Evolutionary conservation across 768 basidiomycete genomes (phyloP), one percentile per base, ranked within the genome.

Genomic region (Rhizopogon rudus): DNA sequence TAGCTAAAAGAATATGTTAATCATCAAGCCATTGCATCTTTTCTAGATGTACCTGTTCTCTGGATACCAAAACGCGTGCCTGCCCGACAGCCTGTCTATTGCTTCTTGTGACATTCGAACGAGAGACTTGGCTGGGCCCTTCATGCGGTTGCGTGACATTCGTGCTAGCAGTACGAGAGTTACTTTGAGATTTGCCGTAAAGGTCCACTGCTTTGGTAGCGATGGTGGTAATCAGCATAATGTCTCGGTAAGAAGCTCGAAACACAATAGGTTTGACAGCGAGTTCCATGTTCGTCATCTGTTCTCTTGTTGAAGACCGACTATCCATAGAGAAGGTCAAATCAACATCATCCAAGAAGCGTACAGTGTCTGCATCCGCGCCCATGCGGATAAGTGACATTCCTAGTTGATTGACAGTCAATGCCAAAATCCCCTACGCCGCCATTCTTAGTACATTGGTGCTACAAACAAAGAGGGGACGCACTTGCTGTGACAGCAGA

Each of bases 331-430:
- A 88, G 43, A 96, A 77, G 0, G 93, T 90, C 45, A 96, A 64
- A 67, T 97, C 92, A 50, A 97, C 76, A 57, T 98, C 90, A 66
- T 99, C 97, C 60, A 99, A 76, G 73, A 99, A 93, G 44, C 92
- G 84, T 49, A 95, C 93, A 46, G 81, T 85, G 59, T 98, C 95
- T 0, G 83, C 76, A 44, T 82, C 77, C 59, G 80, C 80, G 59
- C 91, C 91, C 94, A 99, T 98, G 29, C 81, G 80, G 57, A 86
- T 83, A 31, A 99, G 77, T 3, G 93, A 97, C 96, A 99, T 98
- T 20, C 97, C 97, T 8, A 98, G 77, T 31, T 80, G 81, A 52
- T 79, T 83, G 33, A 98, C 75, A 37, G 81, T 93, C 53, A 98
- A 73, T 2, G 94, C 91, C 57, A 91, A 67, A 37, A 93, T 82